Conservation (phyloP, 192 early-diverging fungal species). For the Allomyces macrogynus region DNA sequence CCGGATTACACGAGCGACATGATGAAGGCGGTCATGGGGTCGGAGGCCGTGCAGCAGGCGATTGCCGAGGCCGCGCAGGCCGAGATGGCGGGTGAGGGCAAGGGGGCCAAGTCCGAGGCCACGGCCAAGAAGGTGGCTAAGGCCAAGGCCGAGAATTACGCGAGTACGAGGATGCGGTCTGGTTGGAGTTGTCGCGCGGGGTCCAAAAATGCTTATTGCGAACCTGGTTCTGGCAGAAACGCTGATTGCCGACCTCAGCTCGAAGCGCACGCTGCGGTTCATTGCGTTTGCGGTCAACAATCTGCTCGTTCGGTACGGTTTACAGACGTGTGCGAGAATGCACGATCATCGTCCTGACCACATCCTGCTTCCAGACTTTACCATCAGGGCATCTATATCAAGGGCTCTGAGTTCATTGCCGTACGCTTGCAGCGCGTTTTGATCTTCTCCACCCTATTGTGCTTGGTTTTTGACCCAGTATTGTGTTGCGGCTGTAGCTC, state of each 20-base stretch:
- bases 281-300: conserved; percentile 52
- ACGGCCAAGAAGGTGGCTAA: conserved; percentile 9
- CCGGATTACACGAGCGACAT: conserved; percentile 44
- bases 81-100: conserved; percentile 15
- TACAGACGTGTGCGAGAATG: neutral
- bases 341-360: too few relatives aligned
- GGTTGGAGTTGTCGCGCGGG: conserved; percentile 26
- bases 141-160: conserved; percentile 5
- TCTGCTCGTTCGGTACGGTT: conserved; percentile 23
- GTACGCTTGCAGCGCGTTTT: conserved; percentile 12
- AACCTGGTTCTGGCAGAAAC: conserved; percentile 3
- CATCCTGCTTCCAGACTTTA: conserved; percentile 27
- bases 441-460: neutral
- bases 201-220: conserved; percentile 36
- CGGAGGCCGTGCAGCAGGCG: conserved; percentile 10
- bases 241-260: conserved; percentile 1
- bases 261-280: conserved; percentile 18
- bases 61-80: conserved; percentile 15
- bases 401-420: conserved; percentile 52
- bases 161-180: conserved; percentile 19
- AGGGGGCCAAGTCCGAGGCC: conserved; percentile 14
- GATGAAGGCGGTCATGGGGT: conserved; percentile 11
- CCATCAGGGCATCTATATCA: conserved; percentile 67
- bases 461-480: neutral
- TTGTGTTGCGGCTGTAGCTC: conserved; percentile 12